A percentile compares a stretch with the other conserved stretches of the same genome.
Conservation (phyloP, 2,329 filamentous ascomycete genomes). For the Pseudocercospora ulei region DNA sequence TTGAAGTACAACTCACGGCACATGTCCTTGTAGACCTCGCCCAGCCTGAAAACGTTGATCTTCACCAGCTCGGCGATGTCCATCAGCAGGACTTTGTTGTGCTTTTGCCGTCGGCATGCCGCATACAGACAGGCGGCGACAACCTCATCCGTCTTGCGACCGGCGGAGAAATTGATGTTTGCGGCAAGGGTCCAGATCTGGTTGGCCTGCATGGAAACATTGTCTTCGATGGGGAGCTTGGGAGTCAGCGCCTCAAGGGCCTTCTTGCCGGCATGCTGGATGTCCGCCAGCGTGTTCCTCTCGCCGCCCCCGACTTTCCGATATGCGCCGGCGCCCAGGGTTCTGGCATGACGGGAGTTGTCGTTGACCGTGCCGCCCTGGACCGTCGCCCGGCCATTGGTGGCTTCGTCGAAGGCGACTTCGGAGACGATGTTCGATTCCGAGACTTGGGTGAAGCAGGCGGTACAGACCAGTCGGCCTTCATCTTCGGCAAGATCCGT, state of each 20-base stretch:
- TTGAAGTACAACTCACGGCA: slow-evolving; percentile 57
- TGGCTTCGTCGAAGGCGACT: slow-evolving; percentile 79
- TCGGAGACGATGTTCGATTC: slow-evolving; percentile 87
- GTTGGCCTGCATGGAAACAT: slow-evolving; percentile 36
- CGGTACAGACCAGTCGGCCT: slow-evolving; percentile 55
- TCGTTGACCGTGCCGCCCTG: slow-evolving; percentile 82
- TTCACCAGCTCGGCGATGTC: slow-evolving; percentile 78
- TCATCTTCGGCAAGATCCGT: slow-evolving; percentile 30
- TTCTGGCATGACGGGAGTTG: slow-evolving; percentile 69
- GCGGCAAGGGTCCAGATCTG: slow-evolving; percentile 43
- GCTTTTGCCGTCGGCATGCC: slow-evolving; percentile 67
- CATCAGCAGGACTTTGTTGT: slow-evolving; percentile 84
- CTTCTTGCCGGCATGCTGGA: slow-evolving; percentile 39
- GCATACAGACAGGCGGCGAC: slow-evolving; percentile 86
- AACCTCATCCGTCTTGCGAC: slow-evolving; percentile 73
- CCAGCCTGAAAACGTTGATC: slow-evolving; percentile 86
- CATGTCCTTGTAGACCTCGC: slow-evolving; percentile 77
- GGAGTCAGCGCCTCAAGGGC: slow-evolving; percentile 36
- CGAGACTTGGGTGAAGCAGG: slow-evolving; percentile 74
- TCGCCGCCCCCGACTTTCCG: slow-evolving; percentile 40
- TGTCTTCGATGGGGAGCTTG: slow-evolving; percentile 35
- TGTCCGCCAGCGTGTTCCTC: slow-evolving; percentile 50
- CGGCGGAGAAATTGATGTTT: slow-evolving; percentile 63
- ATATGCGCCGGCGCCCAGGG: slow-evolving; percentile 44
- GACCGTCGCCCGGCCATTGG: slow-evolving; percentile 75